These are phyloP conservation scores for Dothiorella sarmentorum DNA, from an alignment of 2,329 filamentous ascomycete species.

Conservation along the genomic window DNA sequence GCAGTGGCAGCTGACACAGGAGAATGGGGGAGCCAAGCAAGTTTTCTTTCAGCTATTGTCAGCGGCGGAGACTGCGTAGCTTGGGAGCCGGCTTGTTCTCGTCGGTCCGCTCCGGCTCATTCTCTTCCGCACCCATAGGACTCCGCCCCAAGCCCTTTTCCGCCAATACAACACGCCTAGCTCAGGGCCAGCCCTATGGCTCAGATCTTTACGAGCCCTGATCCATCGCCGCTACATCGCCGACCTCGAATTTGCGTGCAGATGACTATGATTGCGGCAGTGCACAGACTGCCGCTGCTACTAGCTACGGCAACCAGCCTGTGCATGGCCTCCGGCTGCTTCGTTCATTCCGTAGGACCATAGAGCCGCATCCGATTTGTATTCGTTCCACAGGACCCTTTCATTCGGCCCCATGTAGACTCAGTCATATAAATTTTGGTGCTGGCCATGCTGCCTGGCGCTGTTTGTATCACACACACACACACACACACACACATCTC, in stretches of 20 bases:
- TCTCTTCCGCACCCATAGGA: background rate
- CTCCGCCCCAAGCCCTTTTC: background rate
- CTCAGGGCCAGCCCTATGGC: conserved; percentile 4
- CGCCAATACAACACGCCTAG: background rate
- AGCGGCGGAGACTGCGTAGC: background rate
- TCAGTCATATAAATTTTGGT: conserved; percentile 13
- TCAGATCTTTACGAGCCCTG: conserved; percentile 1
- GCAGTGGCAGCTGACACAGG: conserved; percentile 8
- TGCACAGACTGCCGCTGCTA: background rate
- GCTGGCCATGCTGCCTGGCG: background rate
- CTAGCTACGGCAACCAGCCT: background rate
- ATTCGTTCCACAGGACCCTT: conserved; percentile 3
- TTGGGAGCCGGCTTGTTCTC: conserved; percentile 2
- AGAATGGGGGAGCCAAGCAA: background rate
- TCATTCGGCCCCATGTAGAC: background rate
- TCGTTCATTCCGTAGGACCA: background rate
- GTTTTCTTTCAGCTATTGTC: conserved; percentile 4
- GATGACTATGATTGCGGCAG: background rate
- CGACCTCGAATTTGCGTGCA: background rate
- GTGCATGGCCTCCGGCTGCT: background rate
- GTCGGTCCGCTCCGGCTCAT: background rate
- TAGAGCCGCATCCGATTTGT: conserved; percentile 4
- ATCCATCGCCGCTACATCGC: background rate
- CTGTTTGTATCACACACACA: background rate
- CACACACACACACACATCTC: too few relatives aligned